A percentile compares a stretch with the other conserved stretches of the same genome.
These are phyloP conservation scores for Tieghemiomyces parasiticus DNA, from an alignment of 192 early-diverging fungal species.

Conservation along the genomic window DNA sequence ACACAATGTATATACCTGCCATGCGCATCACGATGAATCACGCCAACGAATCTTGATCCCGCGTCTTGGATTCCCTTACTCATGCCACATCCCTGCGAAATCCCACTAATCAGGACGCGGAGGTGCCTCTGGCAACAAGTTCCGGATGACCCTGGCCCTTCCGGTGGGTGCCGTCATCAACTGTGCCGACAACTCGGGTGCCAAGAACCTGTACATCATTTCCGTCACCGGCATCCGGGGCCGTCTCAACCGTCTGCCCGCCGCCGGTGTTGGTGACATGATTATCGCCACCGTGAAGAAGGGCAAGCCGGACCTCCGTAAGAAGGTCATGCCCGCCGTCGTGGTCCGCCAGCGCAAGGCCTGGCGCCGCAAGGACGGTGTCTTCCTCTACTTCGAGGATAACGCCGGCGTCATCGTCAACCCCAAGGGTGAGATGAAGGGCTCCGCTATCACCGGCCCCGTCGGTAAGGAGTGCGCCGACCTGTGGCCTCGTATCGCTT, in stretches of 20 bases:
- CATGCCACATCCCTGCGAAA: neutral
- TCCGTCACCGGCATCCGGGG: slow-evolving; percentile 92
- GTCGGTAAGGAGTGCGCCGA: slow-evolving; percentile 99
- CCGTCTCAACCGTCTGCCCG: slow-evolving; percentile 93
- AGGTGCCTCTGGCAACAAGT: slow-evolving; percentile 83
- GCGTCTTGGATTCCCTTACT: neutral
- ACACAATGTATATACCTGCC: no score
- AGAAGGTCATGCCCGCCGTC: slow-evolving; percentile 99
- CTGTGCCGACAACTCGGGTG: slow-evolving; percentile 99
- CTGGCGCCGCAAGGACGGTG: slow-evolving; percentile 97
- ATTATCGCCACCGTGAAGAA: slow-evolving; percentile 99
- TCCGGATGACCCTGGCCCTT: slow-evolving; percentile 99
- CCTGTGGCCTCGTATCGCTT: slow-evolving; percentile 99
- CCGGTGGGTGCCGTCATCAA: slow-evolving; percentile 95
- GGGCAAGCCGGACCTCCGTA: slow-evolving; percentile 99
- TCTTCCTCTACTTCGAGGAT: slow-evolving; percentile 99
- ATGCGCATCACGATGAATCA: neutral
- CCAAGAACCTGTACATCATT: slow-evolving; percentile 99
- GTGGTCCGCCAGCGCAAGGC: slow-evolving; percentile 98
- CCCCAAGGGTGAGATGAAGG: slow-evolving; percentile 99
- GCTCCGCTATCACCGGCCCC: slow-evolving; percentile 99
- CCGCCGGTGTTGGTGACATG: slow-evolving; percentile 98
- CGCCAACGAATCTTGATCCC: no score
- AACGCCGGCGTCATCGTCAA: slow-evolving; percentile 99
- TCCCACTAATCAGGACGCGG: slow-evolving; percentile 20